Percentiles rank a stretch among this genome's conserved stretches.
Evolutionary conservation across 352 stramenopile species (phyloP).

Genomic region (Phytophthora brassicae): DNA sequence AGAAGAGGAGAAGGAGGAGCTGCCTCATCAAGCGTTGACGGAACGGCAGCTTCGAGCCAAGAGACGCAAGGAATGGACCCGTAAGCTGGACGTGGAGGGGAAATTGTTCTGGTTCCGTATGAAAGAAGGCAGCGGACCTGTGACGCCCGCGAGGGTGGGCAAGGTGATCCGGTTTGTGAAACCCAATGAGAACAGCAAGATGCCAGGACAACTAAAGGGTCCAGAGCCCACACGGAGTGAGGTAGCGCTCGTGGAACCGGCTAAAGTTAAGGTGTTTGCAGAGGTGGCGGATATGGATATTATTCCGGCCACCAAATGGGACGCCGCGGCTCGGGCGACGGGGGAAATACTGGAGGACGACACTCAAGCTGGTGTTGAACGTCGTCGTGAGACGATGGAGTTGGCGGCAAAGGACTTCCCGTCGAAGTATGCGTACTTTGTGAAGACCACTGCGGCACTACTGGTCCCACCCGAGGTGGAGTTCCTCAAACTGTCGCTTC

Average conservation of each 20-base stretch:
- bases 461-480: slow-evolving; percentile 45
- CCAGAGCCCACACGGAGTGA: slow-evolving; percentile 27
- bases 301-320: slow-evolving; percentile 33
- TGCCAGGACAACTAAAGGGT: slow-evolving; percentile 29
- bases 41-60: slow-evolving; percentile 39
- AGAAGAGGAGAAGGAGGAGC: not conserved
- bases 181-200: slow-evolving; percentile 28
- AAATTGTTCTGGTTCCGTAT: slow-evolving; percentile 59
- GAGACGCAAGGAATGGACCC: slow-evolving; percentile 58
- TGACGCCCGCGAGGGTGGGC: slow-evolving; percentile 25
- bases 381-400: slow-evolving; percentile 31
- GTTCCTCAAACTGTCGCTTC: slow-evolving; percentile 51
- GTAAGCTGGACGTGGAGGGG: slow-evolving; percentile 56
- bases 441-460: slow-evolving; percentile 36
- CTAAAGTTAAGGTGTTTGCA: slow-evolving; percentile 35
- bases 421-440: slow-evolving; percentile 55
- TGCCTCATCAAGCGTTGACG: slow-evolving; percentile 24
- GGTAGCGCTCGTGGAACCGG: slow-evolving; percentile 32
- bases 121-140: slow-evolving; percentile 12
- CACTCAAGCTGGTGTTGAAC: slow-evolving; percentile 30
- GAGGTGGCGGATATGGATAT: slow-evolving; percentile 42
- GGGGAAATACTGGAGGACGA: slow-evolving; percentile 35
- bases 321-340: slow-evolving; percentile 36
- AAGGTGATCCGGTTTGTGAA: slow-evolving; percentile 38
- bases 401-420: slow-evolving; percentile 44